A percentile compares a stretch with the other conserved stretches of the same genome.
Conservation (phyloP, 2,329 filamentous ascomycete genomes). For the Aspergillus amoenus region DNA sequence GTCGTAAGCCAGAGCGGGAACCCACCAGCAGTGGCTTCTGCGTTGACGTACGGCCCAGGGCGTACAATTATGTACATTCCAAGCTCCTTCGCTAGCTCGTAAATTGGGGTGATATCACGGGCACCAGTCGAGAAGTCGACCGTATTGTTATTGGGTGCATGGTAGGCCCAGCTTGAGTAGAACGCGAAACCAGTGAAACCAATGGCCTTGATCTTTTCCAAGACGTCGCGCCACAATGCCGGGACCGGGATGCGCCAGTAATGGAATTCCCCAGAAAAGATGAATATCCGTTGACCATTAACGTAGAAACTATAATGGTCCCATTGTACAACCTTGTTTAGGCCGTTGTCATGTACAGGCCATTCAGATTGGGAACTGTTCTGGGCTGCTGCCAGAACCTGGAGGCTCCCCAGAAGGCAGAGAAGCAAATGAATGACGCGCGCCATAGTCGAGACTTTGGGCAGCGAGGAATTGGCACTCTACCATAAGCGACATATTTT, state of each 20-base stretch:
- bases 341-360: conserved; percentile 50
- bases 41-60: conserved; percentile 64
- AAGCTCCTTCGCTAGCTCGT: conserved; percentile 54
- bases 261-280: conserved; percentile 56
- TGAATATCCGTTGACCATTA: conserved; percentile 52
- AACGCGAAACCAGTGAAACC: conserved; percentile 52
- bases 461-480: not conserved
- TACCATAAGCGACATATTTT: not conserved
- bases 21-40: conserved; percentile 62
- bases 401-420: conserved; percentile 13
- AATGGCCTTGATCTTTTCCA: conserved; percentile 54
- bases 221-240: conserved; percentile 51
- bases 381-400: conserved; percentile 15
- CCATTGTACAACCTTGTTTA: conserved; percentile 51
- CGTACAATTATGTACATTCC: conserved; percentile 58
- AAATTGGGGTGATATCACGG: conserved; percentile 54
- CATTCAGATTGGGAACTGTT: conserved; percentile 32
- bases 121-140: conserved; percentile 55
- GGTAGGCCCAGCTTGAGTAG: conserved; percentile 52
- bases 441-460: conserved; percentile 11
- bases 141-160: conserved; percentile 45
- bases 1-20: conserved; percentile 64
- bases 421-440: conserved; percentile 10
- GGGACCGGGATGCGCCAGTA: conserved; percentile 54
- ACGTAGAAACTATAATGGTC: conserved; percentile 55